A percentile compares a stretch with the other conserved stretches of the same genome.
phyloP scores from a whole-genome alignment of 352 stramenopile genomes.

The Peronospora farinosa region DNA sequence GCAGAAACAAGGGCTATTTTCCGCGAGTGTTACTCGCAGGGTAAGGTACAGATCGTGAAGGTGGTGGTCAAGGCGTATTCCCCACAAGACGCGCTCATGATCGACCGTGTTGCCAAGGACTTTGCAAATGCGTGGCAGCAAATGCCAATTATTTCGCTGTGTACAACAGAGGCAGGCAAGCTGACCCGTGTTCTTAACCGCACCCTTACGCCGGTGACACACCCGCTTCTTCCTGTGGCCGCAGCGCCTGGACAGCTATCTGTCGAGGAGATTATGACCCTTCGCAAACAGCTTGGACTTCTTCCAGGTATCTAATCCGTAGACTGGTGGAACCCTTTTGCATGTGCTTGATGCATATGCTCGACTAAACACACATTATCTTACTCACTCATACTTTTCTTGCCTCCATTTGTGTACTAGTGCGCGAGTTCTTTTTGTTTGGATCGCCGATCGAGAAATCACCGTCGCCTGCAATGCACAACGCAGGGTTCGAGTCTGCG shows the following conservation, averaged over 20 bases:
- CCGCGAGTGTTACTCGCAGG: constrained; percentile 59
- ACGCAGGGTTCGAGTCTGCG: constrained; percentile 86
- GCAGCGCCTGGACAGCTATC: constrained; percentile 95
- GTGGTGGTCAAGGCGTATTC: constrained; percentile 84
- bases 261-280: constrained; percentile 88
- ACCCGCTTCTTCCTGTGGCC: constrained; percentile 87
- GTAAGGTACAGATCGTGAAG: constrained; percentile 86
- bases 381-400: constrained; percentile 14
- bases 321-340: constrained; percentile 11
- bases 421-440: constrained; percentile 91
- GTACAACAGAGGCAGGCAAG: constrained; percentile 89
- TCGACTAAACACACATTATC: constrained; percentile 20
- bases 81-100: constrained; percentile 83
- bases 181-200: constrained; percentile 92
- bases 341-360: constrained; percentile 10
- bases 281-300: constrained; percentile 76
- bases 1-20: constrained; percentile 49
- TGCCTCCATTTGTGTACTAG: constrained; percentile 27
- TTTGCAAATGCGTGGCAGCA: constrained; percentile 44
- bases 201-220: constrained; percentile 94
- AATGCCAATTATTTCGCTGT: constrained; percentile 92
- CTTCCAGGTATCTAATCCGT: constrained; percentile 65
- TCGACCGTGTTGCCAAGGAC: constrained; percentile 55
- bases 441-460: constrained; percentile 94
- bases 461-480: constrained; percentile 96